phyloP scores from a whole-genome alignment of 2,329 filamentous ascomycete species.

The Sporothrix curviconia region DNA sequence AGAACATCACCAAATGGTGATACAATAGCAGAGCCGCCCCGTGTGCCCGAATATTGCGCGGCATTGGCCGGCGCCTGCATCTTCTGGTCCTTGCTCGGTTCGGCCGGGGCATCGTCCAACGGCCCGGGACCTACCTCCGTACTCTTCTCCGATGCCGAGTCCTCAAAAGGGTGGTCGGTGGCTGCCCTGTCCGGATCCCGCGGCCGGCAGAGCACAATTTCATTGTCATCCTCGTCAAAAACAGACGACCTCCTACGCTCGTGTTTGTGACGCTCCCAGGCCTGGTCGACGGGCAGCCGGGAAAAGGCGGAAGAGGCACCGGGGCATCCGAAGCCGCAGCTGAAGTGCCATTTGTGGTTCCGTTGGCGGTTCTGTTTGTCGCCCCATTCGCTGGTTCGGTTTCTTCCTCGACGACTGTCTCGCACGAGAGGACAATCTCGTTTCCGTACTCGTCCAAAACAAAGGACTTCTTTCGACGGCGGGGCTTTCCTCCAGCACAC shows the following conservation, averaged over 20 bases:
- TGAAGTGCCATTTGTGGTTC: not conserved
- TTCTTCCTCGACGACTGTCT: conserved; percentile 2
- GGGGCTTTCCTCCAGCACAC: not conserved
- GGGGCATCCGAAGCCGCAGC: not conserved
- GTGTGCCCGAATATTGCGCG: conserved; percentile 30
- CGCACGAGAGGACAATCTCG: conserved; percentile 35
- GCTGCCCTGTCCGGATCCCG: not conserved
- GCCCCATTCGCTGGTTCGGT: not conserved
- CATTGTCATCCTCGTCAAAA: conserved; percentile 33
- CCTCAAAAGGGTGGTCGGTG: not conserved
- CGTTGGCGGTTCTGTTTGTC: not conserved
- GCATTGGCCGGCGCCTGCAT: conserved; percentile 9
- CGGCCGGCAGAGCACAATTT: conserved; percentile 33
- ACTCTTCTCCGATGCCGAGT: not conserved
- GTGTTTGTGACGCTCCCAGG: conserved; percentile 12
- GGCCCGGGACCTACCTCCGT: too few species aligned
- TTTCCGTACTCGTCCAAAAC: conserved; percentile 46
- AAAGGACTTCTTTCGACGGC: conserved; percentile 24
- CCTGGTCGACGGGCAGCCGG: not conserved
- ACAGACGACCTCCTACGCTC: conserved; percentile 18
- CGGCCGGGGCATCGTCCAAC: not conserved
- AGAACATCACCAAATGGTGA: conserved; percentile 74
- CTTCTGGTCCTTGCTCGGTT: not conserved
- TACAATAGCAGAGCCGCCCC: conserved; percentile 78
- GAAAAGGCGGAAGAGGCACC: conserved; percentile 10